Evolutionary conservation across 2,329 filamentous ascomycete genomes (phyloP).

Genomic region (Cordyceps cicadae): DNA sequence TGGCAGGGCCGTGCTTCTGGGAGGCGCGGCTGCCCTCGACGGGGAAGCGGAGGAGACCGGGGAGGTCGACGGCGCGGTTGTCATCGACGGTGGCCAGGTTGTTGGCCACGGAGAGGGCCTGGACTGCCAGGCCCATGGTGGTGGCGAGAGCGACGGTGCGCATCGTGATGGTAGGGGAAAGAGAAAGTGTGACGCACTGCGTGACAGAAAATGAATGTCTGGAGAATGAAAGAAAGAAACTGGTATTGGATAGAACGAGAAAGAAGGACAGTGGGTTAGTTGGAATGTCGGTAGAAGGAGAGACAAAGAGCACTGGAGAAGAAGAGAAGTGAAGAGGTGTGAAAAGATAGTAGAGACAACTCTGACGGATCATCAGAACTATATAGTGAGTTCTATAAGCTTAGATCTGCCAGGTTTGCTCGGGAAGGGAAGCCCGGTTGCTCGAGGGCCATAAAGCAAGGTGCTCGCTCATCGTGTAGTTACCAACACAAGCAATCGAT

Average conservation of each 20-base stretch:
- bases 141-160: not conserved
- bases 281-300: not conserved
- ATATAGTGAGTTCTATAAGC: not conserved
- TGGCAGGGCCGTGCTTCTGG: not conserved
- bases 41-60: conserved; percentile 8
- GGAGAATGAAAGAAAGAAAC: not conserved
- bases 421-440: not conserved
- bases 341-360: not conserved
- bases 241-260: not conserved
- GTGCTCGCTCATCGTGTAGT: not conserved
- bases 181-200: not conserved
- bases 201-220: conserved; percentile 1
- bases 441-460: not conserved
- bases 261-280: conserved; percentile 1
- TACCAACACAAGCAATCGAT: not conserved
- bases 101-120: conserved; percentile 4
- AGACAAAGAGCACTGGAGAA: not conserved
- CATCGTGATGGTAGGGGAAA: not conserved
- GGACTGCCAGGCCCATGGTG: conserved; percentile 1
- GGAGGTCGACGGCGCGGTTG: conserved; percentile 8
- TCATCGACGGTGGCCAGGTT: conserved; percentile 18
- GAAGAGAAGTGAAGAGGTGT: not conserved
- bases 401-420: not conserved
- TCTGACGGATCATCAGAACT: not conserved
- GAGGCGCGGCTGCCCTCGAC: not conserved